phyloP scores from a whole-genome alignment of 2,329 filamentous ascomycete genomes.

The Zelopaecilomyces penicillatus region DNA sequence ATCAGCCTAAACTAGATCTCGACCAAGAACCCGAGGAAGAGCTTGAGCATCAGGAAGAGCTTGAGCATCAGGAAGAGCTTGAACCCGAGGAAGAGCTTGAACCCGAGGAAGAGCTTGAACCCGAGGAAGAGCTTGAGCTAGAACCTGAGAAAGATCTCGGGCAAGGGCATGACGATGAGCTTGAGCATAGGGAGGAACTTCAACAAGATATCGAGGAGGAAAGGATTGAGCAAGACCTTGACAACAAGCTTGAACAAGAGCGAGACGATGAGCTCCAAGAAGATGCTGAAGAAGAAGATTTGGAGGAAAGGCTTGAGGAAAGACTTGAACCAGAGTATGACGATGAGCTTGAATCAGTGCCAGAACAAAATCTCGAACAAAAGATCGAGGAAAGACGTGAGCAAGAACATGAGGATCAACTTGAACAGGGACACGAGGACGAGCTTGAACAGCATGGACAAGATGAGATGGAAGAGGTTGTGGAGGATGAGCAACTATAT shows the following conservation, averaged over 20 bases:
- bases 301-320: slow-evolving; percentile 1
- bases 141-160: background rate
- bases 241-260: background rate
- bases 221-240: background rate
- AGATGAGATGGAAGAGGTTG: slow-evolving; percentile 9
- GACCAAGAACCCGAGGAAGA: background rate
- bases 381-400: background rate
- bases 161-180: slow-evolving; percentile 5
- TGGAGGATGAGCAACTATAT: slow-evolving; percentile 10
- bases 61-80: background rate
- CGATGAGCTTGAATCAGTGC: background rate
- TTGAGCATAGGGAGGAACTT: slow-evolving; percentile 2
- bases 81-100: background rate
- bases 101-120: background rate
- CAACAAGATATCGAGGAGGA: background rate
- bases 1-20: background rate
- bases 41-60: background rate
- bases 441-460: background rate
- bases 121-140: background rate
- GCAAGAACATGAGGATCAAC: background rate
- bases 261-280: background rate
- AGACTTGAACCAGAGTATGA: background rate
- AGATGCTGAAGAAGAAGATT: slow-evolving; percentile 1
- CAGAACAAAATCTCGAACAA: background rate
- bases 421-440: slow-evolving; percentile 4